Base-by-base conservation (phyloP, 1,284 basidiomycete genomes). In the Limonomyces culmigenus region DNA sequence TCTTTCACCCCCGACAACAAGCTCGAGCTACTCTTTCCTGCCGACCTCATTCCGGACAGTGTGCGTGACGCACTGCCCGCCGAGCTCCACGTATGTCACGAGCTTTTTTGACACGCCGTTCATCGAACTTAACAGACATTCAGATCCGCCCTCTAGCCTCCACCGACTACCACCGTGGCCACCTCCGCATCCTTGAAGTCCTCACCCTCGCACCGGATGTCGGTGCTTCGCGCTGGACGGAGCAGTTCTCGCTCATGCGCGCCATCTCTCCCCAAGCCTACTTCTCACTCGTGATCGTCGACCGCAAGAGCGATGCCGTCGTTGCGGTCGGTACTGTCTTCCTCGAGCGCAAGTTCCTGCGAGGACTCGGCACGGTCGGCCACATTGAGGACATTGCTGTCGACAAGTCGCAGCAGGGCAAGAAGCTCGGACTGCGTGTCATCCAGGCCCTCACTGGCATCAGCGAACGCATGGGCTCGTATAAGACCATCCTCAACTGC, bases 371-470 rank as follows among this genome's bases (percentile, higher is more conserved):
- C 15, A 63, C 67, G 39, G 85, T 88, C 6, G 93, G 89, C 0
- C 93, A 98, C 52, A 93, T 98, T 42, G 93, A 98, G 58, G 93
- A 98, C 52, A 96, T 98, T 44, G 89, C 88, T 2, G 92, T 97
- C 3, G 78, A 86, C 56, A 75, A 79, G 55, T 63, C 59, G 32
- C 74, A 79, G 54, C 88, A 95, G 60, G 93, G 93, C 29, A 85
- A 81, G 59, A 85, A 84, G 49, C 67, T 98, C 20, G 93, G 93
- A 0, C 60, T 87, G 55, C 67, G 77, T 44, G 67, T 97, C 47
- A 93, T 98, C 51, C 70, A 86, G 45, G 76, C 81, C 3, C 65
- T 97, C 46, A 84, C 81, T 13, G 60, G 65, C 43, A 74, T 92
- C 52, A 79, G 80, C 46, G 74, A 88, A 65, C 63, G 55, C 42